Conservation (phyloP, 2,329 filamentous ascomycete species). For the Neurospora sp. region DNA sequence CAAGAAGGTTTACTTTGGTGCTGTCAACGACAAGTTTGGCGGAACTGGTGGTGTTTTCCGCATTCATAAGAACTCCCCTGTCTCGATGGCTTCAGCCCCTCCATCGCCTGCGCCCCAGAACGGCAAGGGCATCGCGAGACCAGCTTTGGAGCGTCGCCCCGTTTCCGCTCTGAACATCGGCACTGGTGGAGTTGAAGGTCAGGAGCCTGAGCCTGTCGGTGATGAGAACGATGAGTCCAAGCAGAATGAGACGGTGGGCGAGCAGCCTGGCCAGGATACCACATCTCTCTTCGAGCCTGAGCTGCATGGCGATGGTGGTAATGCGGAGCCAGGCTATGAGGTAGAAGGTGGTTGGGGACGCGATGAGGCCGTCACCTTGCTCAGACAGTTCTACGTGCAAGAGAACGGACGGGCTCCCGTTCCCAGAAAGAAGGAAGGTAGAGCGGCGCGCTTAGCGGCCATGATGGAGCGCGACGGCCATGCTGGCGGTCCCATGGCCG, state of each 20-base stretch:
- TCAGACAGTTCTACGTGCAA: slow-evolving; percentile 93
- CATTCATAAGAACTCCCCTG: slow-evolving; percentile 59
- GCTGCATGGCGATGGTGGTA: slow-evolving; percentile 46
- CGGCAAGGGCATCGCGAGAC: slow-evolving; percentile 19
- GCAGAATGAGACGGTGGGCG: not conserved
- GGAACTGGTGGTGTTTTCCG: slow-evolving; percentile 90
- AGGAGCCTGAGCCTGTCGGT: not conserved
- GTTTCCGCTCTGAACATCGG: slow-evolving; percentile 7
- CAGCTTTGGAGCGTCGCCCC: slow-evolving; percentile 14
- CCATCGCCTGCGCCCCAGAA: slow-evolving; percentile 22
- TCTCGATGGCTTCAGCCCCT: slow-evolving; percentile 30
- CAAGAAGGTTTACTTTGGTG: slow-evolving; percentile 87
- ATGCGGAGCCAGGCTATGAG: slow-evolving; percentile 69
- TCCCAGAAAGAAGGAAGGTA: slow-evolving; percentile 45
- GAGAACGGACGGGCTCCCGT: slow-evolving; percentile 83
- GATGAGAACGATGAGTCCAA: slow-evolving; percentile 7
- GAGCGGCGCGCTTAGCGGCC: slow-evolving; percentile 42
- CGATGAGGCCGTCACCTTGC: slow-evolving; percentile 84
- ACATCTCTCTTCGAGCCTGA: slow-evolving; percentile 7
- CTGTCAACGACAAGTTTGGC: slow-evolving; percentile 92
- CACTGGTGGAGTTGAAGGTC: slow-evolving; percentile 1
- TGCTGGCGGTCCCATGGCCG: slow-evolving; percentile 15
- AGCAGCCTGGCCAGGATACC: not conserved
- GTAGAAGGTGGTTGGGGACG: slow-evolving; percentile 81
- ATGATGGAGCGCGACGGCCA: slow-evolving; percentile 37